These are phyloP conservation scores for Thelonectria rubi DNA, from an alignment of 2,329 filamentous ascomycete species.

Conservation along the genomic window DNA sequence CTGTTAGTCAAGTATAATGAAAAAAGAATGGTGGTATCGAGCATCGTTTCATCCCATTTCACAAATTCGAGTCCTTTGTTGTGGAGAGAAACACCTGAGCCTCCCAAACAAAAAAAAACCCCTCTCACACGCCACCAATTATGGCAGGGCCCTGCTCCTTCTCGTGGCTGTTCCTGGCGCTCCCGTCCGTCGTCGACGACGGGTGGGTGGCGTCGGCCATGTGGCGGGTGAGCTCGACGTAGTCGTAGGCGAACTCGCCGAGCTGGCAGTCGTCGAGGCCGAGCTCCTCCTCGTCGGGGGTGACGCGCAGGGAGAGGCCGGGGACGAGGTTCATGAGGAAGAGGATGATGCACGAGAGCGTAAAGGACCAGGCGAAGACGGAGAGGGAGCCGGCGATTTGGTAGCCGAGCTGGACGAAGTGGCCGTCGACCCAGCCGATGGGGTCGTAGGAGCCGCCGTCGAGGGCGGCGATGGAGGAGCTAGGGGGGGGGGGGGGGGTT, in stretches of 20 bases:
- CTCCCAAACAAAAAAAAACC: background rate
- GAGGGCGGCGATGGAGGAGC: conserved; percentile 76
- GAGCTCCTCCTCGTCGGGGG: conserved; percentile 72
- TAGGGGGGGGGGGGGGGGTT: conserved; percentile 45
- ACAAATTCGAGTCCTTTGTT: background rate
- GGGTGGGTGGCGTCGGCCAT: conserved; percentile 55
- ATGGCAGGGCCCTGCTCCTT: conserved; percentile 35
- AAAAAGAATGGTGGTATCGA: conserved; percentile 23
- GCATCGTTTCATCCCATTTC: conserved; percentile 14
- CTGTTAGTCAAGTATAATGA: background rate
- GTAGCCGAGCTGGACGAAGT: conserved; percentile 76
- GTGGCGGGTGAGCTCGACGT: conserved; percentile 76
- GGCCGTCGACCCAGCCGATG: conserved; percentile 76
- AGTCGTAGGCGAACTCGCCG: conserved; percentile 86
- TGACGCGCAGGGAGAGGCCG: conserved; percentile 73
- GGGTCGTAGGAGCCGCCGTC: conserved; percentile 69
- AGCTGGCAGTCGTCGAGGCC: conserved; percentile 79
- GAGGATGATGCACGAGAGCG: conserved; percentile 73
- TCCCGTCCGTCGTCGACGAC: conserved; percentile 27
- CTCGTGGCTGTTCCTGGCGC: conserved; percentile 44
- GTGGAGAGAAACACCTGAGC: conserved; percentile 2
- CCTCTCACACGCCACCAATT: background rate
- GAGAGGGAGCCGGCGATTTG: conserved; percentile 75
- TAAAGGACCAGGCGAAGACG: conserved; percentile 72
- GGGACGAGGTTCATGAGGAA: conserved; percentile 77